Evolutionary conservation across 2,329 filamentous ascomycete species (phyloP).

Genomic region (Akanthomyces lecanii): DNA sequence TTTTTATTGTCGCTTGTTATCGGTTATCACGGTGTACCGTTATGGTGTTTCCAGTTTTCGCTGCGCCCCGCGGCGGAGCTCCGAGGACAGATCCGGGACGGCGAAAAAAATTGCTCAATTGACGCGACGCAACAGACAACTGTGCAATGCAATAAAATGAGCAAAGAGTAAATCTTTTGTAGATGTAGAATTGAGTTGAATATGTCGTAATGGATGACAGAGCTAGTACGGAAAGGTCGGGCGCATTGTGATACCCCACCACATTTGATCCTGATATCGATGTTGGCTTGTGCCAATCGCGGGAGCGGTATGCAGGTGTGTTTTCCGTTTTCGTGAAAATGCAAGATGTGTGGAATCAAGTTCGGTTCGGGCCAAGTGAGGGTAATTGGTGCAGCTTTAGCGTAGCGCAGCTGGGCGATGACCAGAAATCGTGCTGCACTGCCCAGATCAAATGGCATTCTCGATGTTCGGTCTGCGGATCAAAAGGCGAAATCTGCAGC

Average conservation of each 20-base stretch:
- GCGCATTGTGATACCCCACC: constrained; percentile 10
- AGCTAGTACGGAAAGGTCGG: constrained; percentile 5
- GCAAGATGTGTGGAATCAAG: background rate
- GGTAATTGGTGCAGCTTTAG: constrained; percentile 8
- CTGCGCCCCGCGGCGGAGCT: constrained; percentile 14
- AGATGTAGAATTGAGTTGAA: background rate
- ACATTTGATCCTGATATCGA: background rate
- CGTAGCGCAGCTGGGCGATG: background rate
- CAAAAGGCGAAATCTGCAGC: constrained; percentile 12
- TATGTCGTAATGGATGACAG: constrained; percentile 7
- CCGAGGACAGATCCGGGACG: constrained; percentile 9
- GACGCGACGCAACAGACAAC: background rate
- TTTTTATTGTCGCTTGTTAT: background rate
- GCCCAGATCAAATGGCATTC: background rate
- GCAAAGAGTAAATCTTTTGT: background rate
- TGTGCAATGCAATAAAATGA: background rate
- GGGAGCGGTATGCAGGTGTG: background rate
- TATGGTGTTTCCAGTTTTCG: constrained; percentile 7
- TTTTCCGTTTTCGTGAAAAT: background rate
- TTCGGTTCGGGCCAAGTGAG: background rate
- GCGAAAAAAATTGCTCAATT: background rate
- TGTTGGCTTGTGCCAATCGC: background rate
- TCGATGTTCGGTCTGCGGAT: constrained; percentile 6
- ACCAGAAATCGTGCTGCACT: background rate
- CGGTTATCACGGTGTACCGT: constrained; percentile 1